These are phyloP conservation scores for Pyrenophora tritici-repentis DNA, from an alignment of 2,329 filamentous ascomycete species.

Conservation along the genomic window DNA sequence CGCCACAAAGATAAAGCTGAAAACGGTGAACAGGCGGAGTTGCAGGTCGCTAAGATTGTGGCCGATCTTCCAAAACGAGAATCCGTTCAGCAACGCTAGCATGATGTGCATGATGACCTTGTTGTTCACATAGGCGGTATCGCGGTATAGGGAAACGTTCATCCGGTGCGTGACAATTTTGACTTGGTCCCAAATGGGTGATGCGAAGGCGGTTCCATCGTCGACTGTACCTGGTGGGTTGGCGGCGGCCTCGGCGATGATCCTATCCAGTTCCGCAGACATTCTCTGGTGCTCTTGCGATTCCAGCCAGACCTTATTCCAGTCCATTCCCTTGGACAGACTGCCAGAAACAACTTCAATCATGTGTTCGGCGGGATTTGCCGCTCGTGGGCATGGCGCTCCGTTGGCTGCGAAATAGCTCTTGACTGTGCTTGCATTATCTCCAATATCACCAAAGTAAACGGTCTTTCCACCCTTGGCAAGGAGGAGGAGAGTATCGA, in stretches of 20 bases:
- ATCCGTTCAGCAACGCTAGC: conserved; percentile 18
- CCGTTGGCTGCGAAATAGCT: conserved; percentile 75
- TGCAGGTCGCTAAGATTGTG: conserved; percentile 43
- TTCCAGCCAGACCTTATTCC: conserved; percentile 37
- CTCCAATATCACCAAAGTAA: conserved; percentile 78
- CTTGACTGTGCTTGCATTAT: conserved; percentile 67
- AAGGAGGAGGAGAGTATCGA: conserved; percentile 76
- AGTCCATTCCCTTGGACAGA: too few relatives aligned
- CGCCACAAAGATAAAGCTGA: conserved; percentile 50
- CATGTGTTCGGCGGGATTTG: conserved; percentile 85
- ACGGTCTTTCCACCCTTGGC: conserved; percentile 73
- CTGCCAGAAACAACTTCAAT: conserved; percentile 48
- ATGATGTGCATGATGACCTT: conserved; percentile 20
- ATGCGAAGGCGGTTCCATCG: conserved; percentile 40
- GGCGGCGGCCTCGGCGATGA: conserved; percentile 40
- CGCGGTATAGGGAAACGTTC: conserved; percentile 15
- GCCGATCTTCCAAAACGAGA: conserved; percentile 25
- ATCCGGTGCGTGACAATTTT: conserved; percentile 17
- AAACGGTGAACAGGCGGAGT: conserved; percentile 52
- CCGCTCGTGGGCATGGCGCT: conserved; percentile 65
- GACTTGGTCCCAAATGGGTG: conserved; percentile 15
- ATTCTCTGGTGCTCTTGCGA: conserved; percentile 38
- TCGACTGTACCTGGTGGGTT: conserved; percentile 40
- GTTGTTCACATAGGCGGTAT: conserved; percentile 22
- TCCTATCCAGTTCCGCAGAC: conserved; percentile 38